A percentile compares a stretch with the other conserved stretches of the same genome.
These are phyloP conservation scores for Suillus tomentosus DNA, from an alignment of 768 basidiomycete species.

Conservation along the genomic window DNA sequence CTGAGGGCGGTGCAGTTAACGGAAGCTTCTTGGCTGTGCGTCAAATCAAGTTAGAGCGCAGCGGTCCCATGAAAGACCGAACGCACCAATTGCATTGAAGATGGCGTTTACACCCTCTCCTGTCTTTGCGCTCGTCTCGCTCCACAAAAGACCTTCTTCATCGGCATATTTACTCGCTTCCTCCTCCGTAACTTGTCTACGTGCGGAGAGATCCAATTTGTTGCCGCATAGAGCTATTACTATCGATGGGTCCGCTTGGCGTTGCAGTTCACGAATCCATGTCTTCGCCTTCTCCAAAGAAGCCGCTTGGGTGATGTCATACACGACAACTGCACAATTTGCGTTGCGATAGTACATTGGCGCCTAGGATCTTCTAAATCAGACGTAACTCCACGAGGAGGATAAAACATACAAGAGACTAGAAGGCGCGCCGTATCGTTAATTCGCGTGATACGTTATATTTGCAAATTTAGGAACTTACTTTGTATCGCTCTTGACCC, in stretches of 20 bases:
- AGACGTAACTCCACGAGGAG: background rate
- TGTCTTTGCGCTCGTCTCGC: slow-evolving; percentile 88
- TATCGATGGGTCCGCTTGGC: slow-evolving; percentile 96
- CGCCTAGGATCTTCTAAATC: slow-evolving; percentile 47
- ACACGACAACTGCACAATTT: slow-evolving; percentile 92
- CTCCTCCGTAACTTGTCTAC: slow-evolving; percentile 83
- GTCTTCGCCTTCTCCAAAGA: slow-evolving; percentile 94
- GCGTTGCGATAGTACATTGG: slow-evolving; percentile 98
- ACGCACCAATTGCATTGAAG: slow-evolving; percentile 82
- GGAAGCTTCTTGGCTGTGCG: slow-evolving; percentile 83
- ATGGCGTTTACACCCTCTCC: slow-evolving; percentile 86
- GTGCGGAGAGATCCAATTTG: slow-evolving; percentile 85
- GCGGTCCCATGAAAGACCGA: background rate
- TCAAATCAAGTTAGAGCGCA: slow-evolving; percentile 6
- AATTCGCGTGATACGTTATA: slow-evolving; percentile 11
- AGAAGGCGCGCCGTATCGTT: background rate
- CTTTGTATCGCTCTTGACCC: slow-evolving; percentile 95
- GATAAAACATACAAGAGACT: slow-evolving; percentile 48
- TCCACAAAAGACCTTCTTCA: slow-evolving; percentile 92
- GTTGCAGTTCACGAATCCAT: slow-evolving; percentile 96
- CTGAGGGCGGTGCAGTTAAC: slow-evolving; percentile 69
- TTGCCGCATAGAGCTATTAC: slow-evolving; percentile 96
- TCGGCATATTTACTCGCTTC: slow-evolving; percentile 92
- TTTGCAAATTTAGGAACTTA: slow-evolving; percentile 27
- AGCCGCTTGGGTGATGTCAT: slow-evolving; percentile 91